Evolutionary conservation across 305 asterid species (phyloP), one percentile per base, ranked within the genome.

Genomic region (Fraxinus sp.): DNA sequence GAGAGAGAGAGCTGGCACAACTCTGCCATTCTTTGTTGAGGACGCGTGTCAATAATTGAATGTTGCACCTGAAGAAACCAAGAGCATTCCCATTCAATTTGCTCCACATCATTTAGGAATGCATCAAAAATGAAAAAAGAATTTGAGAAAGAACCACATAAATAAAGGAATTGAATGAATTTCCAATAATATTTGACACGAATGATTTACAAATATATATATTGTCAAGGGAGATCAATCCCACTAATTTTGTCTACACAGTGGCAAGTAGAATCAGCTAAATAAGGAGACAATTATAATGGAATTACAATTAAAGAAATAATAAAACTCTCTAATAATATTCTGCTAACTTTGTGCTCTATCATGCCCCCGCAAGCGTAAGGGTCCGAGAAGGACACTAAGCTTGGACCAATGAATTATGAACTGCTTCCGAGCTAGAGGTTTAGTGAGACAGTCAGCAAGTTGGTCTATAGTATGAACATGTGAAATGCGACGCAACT

Each of bases 11-110:
- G 95, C 85, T 87, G 89, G 82, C 99, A 94, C 84, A 94, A 95
- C 91, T 94, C 93, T 30, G 97, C 98, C 99, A 94, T 95, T 89
- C 86, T 92, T 89, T 94, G 97, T 80, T 94, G 99, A 88, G 99
- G 99, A 36, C 98, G 98, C 97, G 94, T 94, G 90, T 95, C 99
- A 77, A 95, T 96, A 79, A 95, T 88, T 57, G 99, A 95, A 85
- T 95, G 99, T 78, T 95, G 99, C n/a, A 95, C 99, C 99, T 95
- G 91, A 86, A 90, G 83, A 89, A 87, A 86, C 7, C 10, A n/a
- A 79, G 57, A 70, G 49, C 14, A 24, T 72, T 46, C 57, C 14
- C 78, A 9, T 26, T 28, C 64, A 36, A 49, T 26, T 55, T 18
- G 22, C 66, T 55, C 2, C 0, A 55, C 24, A 18, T 55, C 66